Evolutionary conservation across 2,329 filamentous ascomycete species (phyloP), one percentile per base, ranked within the genome.

Genomic region (Pseudogymnoascus sp.): DNA sequence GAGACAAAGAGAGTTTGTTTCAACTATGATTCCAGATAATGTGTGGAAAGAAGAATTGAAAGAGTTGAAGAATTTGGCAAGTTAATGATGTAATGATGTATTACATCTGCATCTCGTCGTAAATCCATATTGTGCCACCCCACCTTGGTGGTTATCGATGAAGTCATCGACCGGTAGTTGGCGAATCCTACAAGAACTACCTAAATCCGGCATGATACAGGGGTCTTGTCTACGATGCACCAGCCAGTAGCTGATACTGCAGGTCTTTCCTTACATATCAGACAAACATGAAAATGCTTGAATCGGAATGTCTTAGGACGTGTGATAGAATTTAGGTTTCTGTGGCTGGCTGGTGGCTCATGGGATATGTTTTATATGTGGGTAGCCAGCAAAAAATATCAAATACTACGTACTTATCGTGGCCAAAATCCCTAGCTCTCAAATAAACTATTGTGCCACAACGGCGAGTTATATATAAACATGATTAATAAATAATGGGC

Each of bases 131-230:
- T 55, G 45, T 55, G 28, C 28, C 49, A 55, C 49, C 49, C 49
- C 49, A 55, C 49, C 49, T 55, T 55, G 49, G 28, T 55, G 25
- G 49, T 55, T 55, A 55, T 21, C 9, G 49, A 55, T 55, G 49
- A 55, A 55, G 49, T 55, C 49, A 55, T 55, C 49, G 49, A 55
- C 28, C 49, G n/a, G 28, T 28, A 33, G 49, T 55, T 33, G 45
- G n/a, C 45, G 25, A 2, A 55, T 55, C 49, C 49, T 55, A 1
- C 28, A 18, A 55, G 23, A 55, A 55, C 49, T 33, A 55, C 28
- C n/a, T 33, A 5, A 33, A 33, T 55, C 49, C 49, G 49, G 33
- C 49, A 55, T 55, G 4, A 7, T 55, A 55, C 45, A 55, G 45
- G 45, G 45, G 45, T 18, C 45, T 31, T 33, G 14, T 1, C 31